Evolutionary conservation across 2,329 filamentous ascomycete species (phyloP).

Genomic region (Mariannaea elegans): DNA sequence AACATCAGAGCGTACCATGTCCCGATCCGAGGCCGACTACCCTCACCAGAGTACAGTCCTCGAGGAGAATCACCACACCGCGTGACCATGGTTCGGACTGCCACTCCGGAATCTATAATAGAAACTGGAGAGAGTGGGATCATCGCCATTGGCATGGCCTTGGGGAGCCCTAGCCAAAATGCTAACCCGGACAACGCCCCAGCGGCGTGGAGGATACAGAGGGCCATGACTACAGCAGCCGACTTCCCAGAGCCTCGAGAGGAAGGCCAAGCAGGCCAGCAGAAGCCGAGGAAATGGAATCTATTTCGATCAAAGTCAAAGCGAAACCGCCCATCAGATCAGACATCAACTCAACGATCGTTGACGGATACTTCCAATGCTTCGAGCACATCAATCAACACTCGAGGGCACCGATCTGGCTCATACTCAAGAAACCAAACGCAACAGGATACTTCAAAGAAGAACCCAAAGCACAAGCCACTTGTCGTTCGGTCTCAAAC

Average conservation of each 20-base stretch:
- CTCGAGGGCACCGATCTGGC: constrained; percentile 9
- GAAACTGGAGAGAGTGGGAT: constrained; percentile 43
- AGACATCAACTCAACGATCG: constrained; percentile 27
- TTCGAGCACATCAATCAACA: constrained; percentile 32
- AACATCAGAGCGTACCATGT: constrained; percentile 52
- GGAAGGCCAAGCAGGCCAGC: constrained; percentile 45
- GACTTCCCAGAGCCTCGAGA: constrained; percentile 31
- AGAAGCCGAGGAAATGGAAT: constrained; percentile 65
- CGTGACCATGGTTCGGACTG: constrained; percentile 48
- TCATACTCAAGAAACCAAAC: constrained; percentile 11
- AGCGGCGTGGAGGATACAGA: constrained; percentile 43
- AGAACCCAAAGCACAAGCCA: constrained; percentile 51
- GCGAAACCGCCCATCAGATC: constrained; percentile 34
- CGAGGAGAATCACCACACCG: constrained; percentile 41
- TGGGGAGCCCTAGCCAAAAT: constrained; percentile 72
- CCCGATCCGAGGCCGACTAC: constrained; percentile 51
- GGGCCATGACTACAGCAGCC: constrained; percentile 36
- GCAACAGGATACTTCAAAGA: constrained; percentile 25
- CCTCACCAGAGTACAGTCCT: constrained; percentile 55
- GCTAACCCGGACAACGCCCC: constrained; percentile 33
- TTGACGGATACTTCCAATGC: constrained; percentile 36
- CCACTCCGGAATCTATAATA: constrained; percentile 54
- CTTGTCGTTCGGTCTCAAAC: constrained; percentile 55
- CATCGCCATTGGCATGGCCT: constrained; percentile 75
- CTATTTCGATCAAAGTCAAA: constrained; percentile 60